Conservation (phyloP, 129 eudicot genomes). For the Pittosporum tobira region DNA sequence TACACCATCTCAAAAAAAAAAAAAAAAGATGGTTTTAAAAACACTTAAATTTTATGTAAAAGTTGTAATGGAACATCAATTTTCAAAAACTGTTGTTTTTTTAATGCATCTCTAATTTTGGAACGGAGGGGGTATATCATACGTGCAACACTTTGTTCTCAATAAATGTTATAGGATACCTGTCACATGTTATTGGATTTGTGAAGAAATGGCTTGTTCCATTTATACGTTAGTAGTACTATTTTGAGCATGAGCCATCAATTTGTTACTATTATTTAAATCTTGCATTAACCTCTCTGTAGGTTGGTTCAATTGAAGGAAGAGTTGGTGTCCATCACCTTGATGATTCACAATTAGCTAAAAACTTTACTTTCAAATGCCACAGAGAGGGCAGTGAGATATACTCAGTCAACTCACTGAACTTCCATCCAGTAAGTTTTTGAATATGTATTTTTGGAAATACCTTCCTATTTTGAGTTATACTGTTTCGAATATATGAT, state of each 20-base stretch:
- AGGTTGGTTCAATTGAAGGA: conserved; percentile 99
- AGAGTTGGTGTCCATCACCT: conserved; percentile 97
- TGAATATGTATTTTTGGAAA: background rate
- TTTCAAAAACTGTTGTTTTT: no score
- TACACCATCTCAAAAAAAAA: no score
- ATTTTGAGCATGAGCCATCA: background rate
- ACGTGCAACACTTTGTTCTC: background rate
- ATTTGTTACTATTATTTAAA: background rate
- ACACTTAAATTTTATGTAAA: no score
- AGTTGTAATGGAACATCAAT: no score
- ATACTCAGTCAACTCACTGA: conserved; percentile 82
- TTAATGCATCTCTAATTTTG: no score
- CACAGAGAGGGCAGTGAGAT: conserved; percentile 81
- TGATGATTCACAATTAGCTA: conserved; percentile 69
- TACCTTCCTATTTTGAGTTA: no score
- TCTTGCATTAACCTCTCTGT: conserved; percentile 7
- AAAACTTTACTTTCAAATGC: conserved; percentile 94
- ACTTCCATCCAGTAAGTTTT: conserved; percentile 87
- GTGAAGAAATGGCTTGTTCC: background rate
- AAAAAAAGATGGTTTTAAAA: no score
- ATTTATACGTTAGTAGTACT: background rate
- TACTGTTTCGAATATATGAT: no score
- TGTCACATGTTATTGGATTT: background rate
- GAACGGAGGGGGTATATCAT: no score
- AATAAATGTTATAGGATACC: background rate